Conservation (phyloP, 2,329 filamentous ascomycete genomes). For the Cladosporium sp. region DNA sequence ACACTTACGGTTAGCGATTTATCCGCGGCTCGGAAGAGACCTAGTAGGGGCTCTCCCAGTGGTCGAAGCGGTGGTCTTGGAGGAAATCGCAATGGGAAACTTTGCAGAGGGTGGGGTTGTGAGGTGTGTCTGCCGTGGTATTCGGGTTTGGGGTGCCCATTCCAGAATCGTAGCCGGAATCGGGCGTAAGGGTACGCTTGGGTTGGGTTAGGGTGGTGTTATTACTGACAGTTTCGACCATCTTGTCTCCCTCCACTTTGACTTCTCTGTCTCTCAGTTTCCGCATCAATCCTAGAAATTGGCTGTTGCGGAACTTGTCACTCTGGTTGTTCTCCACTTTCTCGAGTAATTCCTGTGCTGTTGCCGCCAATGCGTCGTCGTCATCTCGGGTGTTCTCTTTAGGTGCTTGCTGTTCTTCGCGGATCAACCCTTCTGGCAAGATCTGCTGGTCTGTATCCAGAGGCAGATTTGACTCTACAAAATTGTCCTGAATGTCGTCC, state of each 20-base stretch:
- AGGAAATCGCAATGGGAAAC: constrained; percentile 11
- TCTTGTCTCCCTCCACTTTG: constrained; percentile 65
- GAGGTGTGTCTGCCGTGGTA: constrained; percentile 8
- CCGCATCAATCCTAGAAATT: constrained; percentile 73
- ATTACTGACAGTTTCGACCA: constrained; percentile 50
- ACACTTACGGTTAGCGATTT: constrained; percentile 27
- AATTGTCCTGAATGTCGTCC: neutral
- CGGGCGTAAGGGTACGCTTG: constrained; percentile 17
- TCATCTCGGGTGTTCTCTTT: constrained; percentile 35
- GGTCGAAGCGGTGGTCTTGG: constrained; percentile 28
- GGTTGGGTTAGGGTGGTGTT: constrained; percentile 19
- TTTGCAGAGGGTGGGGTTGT: constrained; percentile 12
- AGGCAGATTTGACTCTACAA: neutral
- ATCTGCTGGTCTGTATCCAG: neutral
- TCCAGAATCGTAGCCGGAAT: constrained; percentile 20
- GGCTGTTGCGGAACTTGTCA: constrained; percentile 73
- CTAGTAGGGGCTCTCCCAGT: constrained; percentile 31
- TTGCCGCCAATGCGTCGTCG: constrained; percentile 66
- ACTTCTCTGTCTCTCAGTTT: constrained; percentile 69
- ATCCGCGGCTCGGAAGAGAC: constrained; percentile 14
- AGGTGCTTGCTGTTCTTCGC: neutral
- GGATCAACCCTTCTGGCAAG: neutral
- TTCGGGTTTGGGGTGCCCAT: constrained; percentile 12
- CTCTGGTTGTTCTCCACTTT: constrained; percentile 65
- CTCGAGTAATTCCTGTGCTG: constrained; percentile 66